Evolutionary conservation across 2,329 filamentous ascomycete species (phyloP).

Genomic region (Ophiostoma ulmi): DNA sequence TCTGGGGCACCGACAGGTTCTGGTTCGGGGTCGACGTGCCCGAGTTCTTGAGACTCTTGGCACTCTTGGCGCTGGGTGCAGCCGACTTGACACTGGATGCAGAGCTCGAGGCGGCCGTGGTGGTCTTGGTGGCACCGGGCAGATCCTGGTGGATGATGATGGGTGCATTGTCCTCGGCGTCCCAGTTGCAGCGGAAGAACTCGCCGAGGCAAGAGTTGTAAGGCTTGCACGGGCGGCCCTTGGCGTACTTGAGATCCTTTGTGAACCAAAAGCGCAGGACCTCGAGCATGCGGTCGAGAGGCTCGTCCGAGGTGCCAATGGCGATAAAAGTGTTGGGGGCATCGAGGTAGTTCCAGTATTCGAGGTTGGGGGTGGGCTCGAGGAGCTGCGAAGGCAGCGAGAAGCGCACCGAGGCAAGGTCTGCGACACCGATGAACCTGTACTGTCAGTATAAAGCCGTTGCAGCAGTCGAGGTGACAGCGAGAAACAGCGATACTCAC

Average conservation of each 20-base stretch:
- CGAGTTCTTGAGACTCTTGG: constrained; percentile 20
- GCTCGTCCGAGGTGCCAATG: constrained; percentile 84
- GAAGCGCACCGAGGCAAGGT: constrained; percentile 93
- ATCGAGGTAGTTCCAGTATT: constrained; percentile 99
- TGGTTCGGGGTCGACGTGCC: constrained; percentile 40
- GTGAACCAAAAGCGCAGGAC: constrained; percentile 97
- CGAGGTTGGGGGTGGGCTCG: constrained; percentile 92
- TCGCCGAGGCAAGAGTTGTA: constrained; percentile 97
- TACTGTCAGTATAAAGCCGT: not conserved
- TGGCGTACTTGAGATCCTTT: constrained; percentile 97
- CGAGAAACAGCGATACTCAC: constrained; percentile 43
- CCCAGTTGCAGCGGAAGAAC: constrained; percentile 98
- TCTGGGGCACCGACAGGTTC: constrained; percentile 48
- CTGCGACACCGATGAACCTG: constrained; percentile 92
- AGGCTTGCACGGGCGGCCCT: constrained; percentile 96
- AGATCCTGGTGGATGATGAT: constrained; percentile 52
- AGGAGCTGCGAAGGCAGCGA: constrained; percentile 91
- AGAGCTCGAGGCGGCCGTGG: constrained; percentile 36
- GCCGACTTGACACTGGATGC: constrained; percentile 45
- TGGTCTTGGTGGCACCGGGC: constrained; percentile 27
- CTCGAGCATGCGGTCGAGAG: constrained; percentile 88
- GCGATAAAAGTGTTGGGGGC: constrained; percentile 81
- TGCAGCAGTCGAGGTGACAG: not conserved
- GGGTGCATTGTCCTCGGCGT: constrained; percentile 73
- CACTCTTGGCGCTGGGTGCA: constrained; percentile 21